Base-by-base conservation (phyloP, 305 asterid genomes). In the Solanum hybrid region DNA sequence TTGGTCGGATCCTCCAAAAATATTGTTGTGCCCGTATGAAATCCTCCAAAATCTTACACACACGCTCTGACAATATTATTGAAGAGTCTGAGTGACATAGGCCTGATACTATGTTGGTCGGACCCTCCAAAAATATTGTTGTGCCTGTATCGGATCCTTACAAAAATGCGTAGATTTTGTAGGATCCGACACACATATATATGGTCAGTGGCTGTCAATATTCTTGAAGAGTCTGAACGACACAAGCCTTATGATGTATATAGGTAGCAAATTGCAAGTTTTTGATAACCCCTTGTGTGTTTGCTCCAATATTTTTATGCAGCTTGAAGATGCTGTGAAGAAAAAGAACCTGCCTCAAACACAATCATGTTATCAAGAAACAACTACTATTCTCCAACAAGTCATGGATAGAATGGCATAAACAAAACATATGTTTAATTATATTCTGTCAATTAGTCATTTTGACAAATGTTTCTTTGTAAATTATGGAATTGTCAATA, bases 321-420 rank as follows among this genome's bases (percentile, higher is more conserved):
- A 95, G 97, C 98, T 95, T 88, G 92, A 92, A 71, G 93, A 37
- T 88, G 98, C 97, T 29, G 96, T 92, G 76, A 95, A 90, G 91
- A 87, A 87, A 89, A 90, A 95, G 82, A 88, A 94, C 90, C 88
- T 92, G 85, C 91, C 93, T 22, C 93, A 90, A 88, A 95, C 95
- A 80, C 76, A 90, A 51, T 73, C 93, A 10, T 91, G 88, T 36
- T 95, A 96, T 89, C 89, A 92, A 90, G 96, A 91, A 69, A 95
- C 95, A 27, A 91, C 96, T 31, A 88, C 90, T 10, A 87, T 95
- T 87, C 94, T 96, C 20, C 89, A 96, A 90, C 98, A 95, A 91
- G 96, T 96, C 89, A 95, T 95, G 97, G 90, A 5, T 69, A 90
- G 92, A 84, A 96, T 94, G 98, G 95, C 96, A 32, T 96, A 91